A percentile compares a stretch with the other conserved stretches of the same genome.
Evolutionary conservation across 2,329 filamentous ascomycete species (phyloP).

Genomic region (Triangularia verruculosa): DNA sequence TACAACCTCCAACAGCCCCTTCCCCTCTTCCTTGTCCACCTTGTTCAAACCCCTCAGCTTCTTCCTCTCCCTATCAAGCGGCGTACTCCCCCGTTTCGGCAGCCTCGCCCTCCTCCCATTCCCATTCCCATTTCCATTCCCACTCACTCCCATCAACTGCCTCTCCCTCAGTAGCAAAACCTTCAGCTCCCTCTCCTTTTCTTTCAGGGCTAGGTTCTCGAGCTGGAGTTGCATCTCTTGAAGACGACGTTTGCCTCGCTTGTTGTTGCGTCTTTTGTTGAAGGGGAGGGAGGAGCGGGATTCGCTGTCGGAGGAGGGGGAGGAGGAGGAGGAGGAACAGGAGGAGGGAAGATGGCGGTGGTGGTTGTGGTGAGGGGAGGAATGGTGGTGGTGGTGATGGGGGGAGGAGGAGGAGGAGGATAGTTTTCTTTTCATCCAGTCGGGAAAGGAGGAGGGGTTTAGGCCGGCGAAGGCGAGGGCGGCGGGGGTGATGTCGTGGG

Average conservation of each 20-base stretch:
- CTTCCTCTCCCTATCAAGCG: background rate
- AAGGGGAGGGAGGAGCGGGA: too few relatives aligned
- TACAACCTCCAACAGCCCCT: background rate
- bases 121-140: background rate
- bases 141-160: background rate
- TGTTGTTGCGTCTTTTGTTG: background rate
- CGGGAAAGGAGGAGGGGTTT: background rate
- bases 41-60: background rate
- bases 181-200: background rate
- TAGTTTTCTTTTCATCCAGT: background rate
- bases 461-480: background rate
- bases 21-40: background rate
- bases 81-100: background rate
- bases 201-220: background rate
- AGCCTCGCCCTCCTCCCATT: background rate
- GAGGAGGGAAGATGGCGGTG: too few relatives aligned
- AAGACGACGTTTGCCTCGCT: background rate
- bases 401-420: background rate
- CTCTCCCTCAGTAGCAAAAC: background rate
- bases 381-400: too few relatives aligned
- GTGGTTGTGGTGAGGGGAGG: background rate
- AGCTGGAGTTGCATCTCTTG: background rate
- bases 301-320: too few relatives aligned
- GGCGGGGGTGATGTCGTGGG: background rate
- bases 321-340: too few relatives aligned